These are phyloP conservation scores for Tricholoma furcatifolium DNA, from an alignment of 768 basidiomycete species.

Conservation along the genomic window DNA sequence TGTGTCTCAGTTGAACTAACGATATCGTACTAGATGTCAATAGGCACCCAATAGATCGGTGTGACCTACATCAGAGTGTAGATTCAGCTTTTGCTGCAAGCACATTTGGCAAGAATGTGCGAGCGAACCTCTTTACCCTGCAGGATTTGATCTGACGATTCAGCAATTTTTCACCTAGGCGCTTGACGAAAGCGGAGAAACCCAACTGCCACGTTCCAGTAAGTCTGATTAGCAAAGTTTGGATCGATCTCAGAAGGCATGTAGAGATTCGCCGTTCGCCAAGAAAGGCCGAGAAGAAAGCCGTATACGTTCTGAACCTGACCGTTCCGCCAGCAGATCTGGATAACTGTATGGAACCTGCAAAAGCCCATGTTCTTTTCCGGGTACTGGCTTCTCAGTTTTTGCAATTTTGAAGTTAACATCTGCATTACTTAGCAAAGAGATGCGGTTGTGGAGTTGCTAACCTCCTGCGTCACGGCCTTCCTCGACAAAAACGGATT, in stretches of 20 bases:
- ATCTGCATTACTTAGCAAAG: conserved; percentile 47
- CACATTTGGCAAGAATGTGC: conserved; percentile 73
- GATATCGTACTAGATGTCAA: conserved; percentile 64
- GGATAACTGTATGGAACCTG: conserved; percentile 81
- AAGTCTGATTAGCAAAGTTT: conserved; percentile 11
- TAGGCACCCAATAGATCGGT: conserved; percentile 59
- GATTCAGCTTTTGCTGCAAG: conserved; percentile 66
- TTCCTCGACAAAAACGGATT: conserved; percentile 72
- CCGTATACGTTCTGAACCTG: conserved; percentile 83
- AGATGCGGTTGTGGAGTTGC: conserved; percentile 49
- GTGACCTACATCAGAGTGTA: conserved; percentile 69
- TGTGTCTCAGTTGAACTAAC: neutral
- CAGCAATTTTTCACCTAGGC: conserved; percentile 44
- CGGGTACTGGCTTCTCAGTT: conserved; percentile 43
- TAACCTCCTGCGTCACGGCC: conserved; percentile 55
- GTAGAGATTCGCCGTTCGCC: conserved; percentile 69
- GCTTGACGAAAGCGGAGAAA: conserved; percentile 63
- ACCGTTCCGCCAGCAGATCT: conserved; percentile 61
- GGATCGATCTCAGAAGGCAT: conserved; percentile 13
- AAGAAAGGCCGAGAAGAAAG: conserved; percentile 73
- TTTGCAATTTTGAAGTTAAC: conserved; percentile 3
- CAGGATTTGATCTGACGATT: neutral
- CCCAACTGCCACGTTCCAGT: conserved; percentile 43
- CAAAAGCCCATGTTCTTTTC: conserved; percentile 66
- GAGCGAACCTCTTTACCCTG: neutral